A percentile compares a stretch with the other conserved stretches of the same genome.
Conservation (phyloP, 257 asterid genomes). For the Solanum commersonii region DNA sequence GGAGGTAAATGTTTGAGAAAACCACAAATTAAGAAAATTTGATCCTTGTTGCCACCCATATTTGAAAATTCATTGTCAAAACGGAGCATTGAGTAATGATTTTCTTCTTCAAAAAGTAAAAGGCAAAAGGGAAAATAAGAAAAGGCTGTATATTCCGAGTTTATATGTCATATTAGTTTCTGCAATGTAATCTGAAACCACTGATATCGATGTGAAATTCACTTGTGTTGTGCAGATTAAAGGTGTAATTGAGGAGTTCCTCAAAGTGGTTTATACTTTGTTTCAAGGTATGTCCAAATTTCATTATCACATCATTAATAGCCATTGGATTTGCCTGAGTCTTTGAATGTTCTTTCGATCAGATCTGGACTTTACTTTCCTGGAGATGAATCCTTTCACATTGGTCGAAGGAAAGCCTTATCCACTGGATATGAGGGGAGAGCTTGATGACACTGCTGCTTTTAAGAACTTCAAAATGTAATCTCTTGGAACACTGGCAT, state of each 20-base stretch:
- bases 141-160: background rate
- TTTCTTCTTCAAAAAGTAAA: background rate
- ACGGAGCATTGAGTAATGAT: background rate
- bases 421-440: conserved; percentile 98
- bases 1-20: conserved; percentile 43
- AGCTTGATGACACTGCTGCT: conserved; percentile 93
- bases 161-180: background rate
- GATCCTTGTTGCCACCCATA: background rate
- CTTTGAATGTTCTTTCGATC: background rate
- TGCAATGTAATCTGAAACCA: background rate
- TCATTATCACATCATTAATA: background rate
- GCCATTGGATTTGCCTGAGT: conserved; percentile 2
- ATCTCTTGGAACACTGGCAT: background rate
- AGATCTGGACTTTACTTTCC: conserved; percentile 95
- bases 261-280: conserved; percentile 46
- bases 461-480: conserved; percentile 96
- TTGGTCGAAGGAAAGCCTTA: conserved; percentile 87
- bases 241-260: conserved; percentile 69
- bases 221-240: conserved; percentile 41
- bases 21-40: background rate
- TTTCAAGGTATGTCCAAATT: conserved; percentile 40
- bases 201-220: background rate
- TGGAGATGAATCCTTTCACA: conserved; percentile 97
- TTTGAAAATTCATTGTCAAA: background rate
- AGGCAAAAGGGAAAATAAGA: background rate